Conservation (phyloP, 805 yeast genomes). For the Naumovozyma castellii region DNA sequence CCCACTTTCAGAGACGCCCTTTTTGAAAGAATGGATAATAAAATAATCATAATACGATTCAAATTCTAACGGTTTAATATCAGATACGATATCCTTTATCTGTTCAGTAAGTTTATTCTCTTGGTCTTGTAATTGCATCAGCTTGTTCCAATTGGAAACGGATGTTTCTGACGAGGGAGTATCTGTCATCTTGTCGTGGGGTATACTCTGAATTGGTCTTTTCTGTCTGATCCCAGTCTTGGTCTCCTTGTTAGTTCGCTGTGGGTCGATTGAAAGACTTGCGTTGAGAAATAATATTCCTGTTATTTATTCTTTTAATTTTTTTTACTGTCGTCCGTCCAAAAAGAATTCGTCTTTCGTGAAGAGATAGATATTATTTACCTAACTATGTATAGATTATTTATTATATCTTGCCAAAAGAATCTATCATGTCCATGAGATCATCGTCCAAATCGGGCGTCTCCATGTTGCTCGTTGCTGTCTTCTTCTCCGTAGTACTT, state of each 20-base stretch:
- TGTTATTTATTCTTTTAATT: slow-evolving; percentile 1
- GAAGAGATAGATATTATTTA: too few relatives aligned
- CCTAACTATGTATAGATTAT: too few relatives aligned
- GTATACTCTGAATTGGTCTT: too few relatives aligned
- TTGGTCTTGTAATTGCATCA: slow-evolving; percentile 5
- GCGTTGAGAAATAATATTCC: slow-evolving; percentile 3
- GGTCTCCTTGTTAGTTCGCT: slow-evolving; percentile 3
- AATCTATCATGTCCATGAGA: slow-evolving; percentile 32
- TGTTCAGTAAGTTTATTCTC: slow-evolving; percentile 8
- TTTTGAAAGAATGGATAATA: slow-evolving; percentile 20
- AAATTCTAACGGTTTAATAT: slow-evolving; percentile 24
- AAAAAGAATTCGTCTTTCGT: background rate
- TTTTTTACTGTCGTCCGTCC: background rate
- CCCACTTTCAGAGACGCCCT: slow-evolving; percentile 28
- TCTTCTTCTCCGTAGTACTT: slow-evolving; percentile 1
- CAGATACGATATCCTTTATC: slow-evolving; percentile 7
- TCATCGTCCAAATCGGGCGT: slow-evolving; percentile 27
- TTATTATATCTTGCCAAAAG: slow-evolving; percentile 32
- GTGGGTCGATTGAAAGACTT: slow-evolving; percentile 3
- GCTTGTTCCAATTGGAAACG: slow-evolving; percentile 1
- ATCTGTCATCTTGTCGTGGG: background rate
- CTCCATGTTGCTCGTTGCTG: slow-evolving; percentile 3
- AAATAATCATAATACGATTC: slow-evolving; percentile 29
- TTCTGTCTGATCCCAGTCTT: too few relatives aligned
- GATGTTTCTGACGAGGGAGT: background rate